These are phyloP conservation scores for Geosmithia putterillii DNA, from an alignment of 2,329 filamentous ascomycete species.

Conservation along the genomic window DNA sequence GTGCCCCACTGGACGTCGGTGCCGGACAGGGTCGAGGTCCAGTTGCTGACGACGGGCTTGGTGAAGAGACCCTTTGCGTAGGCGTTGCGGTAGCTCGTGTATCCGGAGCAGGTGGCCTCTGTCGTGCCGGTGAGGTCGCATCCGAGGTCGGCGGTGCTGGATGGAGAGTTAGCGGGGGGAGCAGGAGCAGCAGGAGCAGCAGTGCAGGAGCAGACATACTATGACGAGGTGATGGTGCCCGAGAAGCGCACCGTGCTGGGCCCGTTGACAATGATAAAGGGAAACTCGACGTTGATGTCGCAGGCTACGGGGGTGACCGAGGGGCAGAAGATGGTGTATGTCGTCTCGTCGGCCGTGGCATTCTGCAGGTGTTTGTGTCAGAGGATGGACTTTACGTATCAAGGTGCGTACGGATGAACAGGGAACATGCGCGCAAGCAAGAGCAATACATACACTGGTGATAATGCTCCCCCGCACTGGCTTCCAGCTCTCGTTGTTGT, in stretches of 20 bases:
- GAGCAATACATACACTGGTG: constrained; percentile 21
- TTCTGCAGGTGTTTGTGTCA: constrained; percentile 15
- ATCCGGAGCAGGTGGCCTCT: constrained; percentile 33
- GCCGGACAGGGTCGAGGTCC: constrained; percentile 30
- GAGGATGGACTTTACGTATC: background rate
- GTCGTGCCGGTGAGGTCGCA: constrained; percentile 29
- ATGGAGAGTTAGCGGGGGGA: background rate
- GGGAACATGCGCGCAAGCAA: background rate
- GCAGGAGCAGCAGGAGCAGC: background rate
- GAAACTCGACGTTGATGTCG: constrained; percentile 30
- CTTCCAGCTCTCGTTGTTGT: constrained; percentile 27
- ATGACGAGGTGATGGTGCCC: constrained; percentile 27
- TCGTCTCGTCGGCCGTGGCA: constrained; percentile 20
- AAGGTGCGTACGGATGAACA: background rate
- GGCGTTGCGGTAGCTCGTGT: constrained; percentile 28
- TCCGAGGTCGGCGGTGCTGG: constrained; percentile 14
- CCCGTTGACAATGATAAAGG: constrained; percentile 33
- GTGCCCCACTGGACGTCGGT: constrained; percentile 29
- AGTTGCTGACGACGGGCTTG: constrained; percentile 29
- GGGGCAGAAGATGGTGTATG: constrained; percentile 36
- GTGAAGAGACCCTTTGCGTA: constrained; percentile 24
- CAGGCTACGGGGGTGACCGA: constrained; percentile 26
- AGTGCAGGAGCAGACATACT: constrained; percentile 15
- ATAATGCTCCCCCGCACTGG: constrained; percentile 32
- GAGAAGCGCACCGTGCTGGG: constrained; percentile 29